phyloP scores from a whole-genome alignment of 2,329 filamentous ascomycete genomes.

The Stagonosporopsis tanaceti region DNA sequence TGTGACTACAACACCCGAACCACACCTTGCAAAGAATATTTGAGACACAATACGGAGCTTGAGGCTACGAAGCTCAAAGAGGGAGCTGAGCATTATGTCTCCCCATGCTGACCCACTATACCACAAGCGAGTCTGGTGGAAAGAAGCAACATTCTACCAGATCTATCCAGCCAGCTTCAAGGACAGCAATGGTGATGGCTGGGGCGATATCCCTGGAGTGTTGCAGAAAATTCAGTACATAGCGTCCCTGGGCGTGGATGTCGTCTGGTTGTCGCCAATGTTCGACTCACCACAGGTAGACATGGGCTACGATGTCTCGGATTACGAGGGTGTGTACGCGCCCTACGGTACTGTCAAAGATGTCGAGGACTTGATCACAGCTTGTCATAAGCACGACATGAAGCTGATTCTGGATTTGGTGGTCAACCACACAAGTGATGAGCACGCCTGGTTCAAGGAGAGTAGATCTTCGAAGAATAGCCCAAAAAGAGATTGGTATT shows the following conservation, averaged over 20 bases:
- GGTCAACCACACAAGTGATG: conserved; percentile 77
- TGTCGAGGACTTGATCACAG: conserved; percentile 68
- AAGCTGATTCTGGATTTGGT: conserved; percentile 78
- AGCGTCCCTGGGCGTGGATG: conserved; percentile 64
- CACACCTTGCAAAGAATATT: no score
- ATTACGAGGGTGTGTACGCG: conserved; percentile 71
- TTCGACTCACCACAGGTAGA: conserved; percentile 71
- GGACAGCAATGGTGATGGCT: conserved; percentile 65
- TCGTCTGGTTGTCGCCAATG: conserved; percentile 73
- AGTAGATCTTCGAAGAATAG: conserved; percentile 68
- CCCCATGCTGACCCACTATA: conserved; percentile 30
- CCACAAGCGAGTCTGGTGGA: conserved; percentile 54
- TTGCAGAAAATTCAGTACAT: conserved; percentile 67
- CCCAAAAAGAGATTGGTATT: conserved; percentile 75
- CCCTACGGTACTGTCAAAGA: conserved; percentile 73
- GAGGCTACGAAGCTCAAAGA: neutral
- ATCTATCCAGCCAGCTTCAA: conserved; percentile 57
- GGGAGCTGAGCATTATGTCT: conserved; percentile 27
- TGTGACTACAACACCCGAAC: no score
- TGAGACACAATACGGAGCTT: neutral
- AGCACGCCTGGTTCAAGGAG: conserved; percentile 76
- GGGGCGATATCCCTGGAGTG: conserved; percentile 70
- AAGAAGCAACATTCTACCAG: conserved; percentile 55
- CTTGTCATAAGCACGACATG: conserved; percentile 70
- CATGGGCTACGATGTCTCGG: conserved; percentile 75